These are phyloP conservation scores for Pyricularia sp. DNA, from an alignment of 2,329 filamentous ascomycete genomes.

Conservation along the genomic window DNA sequence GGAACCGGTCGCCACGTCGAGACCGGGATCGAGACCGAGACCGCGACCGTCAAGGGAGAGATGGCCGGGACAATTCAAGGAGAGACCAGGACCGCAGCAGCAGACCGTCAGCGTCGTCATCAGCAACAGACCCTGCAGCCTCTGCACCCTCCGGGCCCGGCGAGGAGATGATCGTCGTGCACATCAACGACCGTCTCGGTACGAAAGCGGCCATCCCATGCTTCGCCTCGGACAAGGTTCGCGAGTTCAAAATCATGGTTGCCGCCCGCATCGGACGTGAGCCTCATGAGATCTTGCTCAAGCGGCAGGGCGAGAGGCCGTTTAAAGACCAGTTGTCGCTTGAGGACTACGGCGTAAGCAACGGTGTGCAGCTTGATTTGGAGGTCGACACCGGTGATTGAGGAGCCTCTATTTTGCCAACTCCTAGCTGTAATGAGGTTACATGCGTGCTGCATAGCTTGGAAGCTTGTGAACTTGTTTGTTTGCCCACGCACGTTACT, in stretches of 20 bases:
- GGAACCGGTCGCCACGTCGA: constrained; percentile 28
- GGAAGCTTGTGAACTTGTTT: not conserved
- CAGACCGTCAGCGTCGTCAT: constrained; percentile 16
- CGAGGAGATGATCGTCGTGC: constrained; percentile 87
- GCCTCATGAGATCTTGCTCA: constrained; percentile 83
- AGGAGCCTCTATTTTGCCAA: constrained; percentile 10
- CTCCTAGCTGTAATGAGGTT: not conserved
- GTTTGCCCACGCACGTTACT: not conserved
- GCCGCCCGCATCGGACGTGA: constrained; percentile 82
- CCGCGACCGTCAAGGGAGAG: constrained; percentile 16
- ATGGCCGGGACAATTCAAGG: constrained; percentile 20
- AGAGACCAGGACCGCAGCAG: constrained; percentile 19
- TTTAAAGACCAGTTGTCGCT: constrained; percentile 87
- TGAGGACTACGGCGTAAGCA: constrained; percentile 89
- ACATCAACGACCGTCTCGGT: constrained; percentile 89
- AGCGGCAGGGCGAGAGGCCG: constrained; percentile 83
- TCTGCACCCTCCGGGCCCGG: constrained; percentile 14
- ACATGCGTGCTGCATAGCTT: not conserved
- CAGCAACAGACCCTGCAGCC: constrained; percentile 18
- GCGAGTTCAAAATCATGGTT: constrained; percentile 84
- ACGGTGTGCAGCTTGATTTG: constrained; percentile 65
- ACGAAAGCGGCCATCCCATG: constrained; percentile 95
- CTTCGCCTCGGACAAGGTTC: constrained; percentile 72
- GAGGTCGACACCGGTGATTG: constrained; percentile 54
- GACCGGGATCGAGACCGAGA: constrained; percentile 14